A percentile compares a stretch with the other conserved stretches of the same genome.
Conservation (phyloP, 2,329 filamentous ascomycete species). For the Botrytis porri region DNA sequence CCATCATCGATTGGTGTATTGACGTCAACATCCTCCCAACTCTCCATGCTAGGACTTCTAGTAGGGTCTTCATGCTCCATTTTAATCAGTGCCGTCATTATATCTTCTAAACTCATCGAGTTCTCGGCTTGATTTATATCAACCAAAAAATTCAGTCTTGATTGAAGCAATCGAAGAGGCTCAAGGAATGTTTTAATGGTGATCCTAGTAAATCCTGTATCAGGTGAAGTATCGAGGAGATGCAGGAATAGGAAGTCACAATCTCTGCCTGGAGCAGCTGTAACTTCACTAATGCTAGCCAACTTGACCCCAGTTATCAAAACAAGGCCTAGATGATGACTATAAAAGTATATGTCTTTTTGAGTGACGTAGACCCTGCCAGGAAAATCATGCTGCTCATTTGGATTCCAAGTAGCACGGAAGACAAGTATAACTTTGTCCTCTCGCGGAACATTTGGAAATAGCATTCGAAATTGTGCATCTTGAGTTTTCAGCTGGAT, state of each 20-base stretch:
- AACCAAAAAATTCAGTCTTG: slow-evolving; percentile 80
- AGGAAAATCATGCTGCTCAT: slow-evolving; percentile 72
- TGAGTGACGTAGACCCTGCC: slow-evolving; percentile 86
- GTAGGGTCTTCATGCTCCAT: slow-evolving; percentile 63
- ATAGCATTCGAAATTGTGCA: slow-evolving; percentile 87
- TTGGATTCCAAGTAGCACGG: slow-evolving; percentile 78
- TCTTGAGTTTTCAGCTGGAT: slow-evolving; percentile 80
- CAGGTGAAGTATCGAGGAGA: slow-evolving; percentile 41
- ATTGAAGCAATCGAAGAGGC: slow-evolving; percentile 75
- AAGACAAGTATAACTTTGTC: slow-evolving; percentile 91
- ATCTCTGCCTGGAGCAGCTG: slow-evolving; percentile 81
- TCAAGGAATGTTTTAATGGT: slow-evolving; percentile 94
- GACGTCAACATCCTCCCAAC: slow-evolving; percentile 80
- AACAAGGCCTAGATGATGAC: slow-evolving; percentile 87
- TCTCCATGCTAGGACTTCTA: slow-evolving; percentile 73
- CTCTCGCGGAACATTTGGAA: slow-evolving; percentile 71
- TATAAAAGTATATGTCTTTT: slow-evolving; percentile 92
- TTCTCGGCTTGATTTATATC: slow-evolving; percentile 74
- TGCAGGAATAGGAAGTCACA: slow-evolving; percentile 93
- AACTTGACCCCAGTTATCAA: slow-evolving; percentile 76
- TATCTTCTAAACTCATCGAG: slow-evolving; percentile 63
- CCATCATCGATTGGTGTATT: slow-evolving; percentile 59
- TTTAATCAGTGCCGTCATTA: slow-evolving; percentile 69
- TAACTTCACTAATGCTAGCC: slow-evolving; percentile 78
- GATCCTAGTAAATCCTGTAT: slow-evolving; percentile 48